Evolutionary conservation across 306 rosid species (phyloP).

Genomic region (Biancaea sappan): DNA sequence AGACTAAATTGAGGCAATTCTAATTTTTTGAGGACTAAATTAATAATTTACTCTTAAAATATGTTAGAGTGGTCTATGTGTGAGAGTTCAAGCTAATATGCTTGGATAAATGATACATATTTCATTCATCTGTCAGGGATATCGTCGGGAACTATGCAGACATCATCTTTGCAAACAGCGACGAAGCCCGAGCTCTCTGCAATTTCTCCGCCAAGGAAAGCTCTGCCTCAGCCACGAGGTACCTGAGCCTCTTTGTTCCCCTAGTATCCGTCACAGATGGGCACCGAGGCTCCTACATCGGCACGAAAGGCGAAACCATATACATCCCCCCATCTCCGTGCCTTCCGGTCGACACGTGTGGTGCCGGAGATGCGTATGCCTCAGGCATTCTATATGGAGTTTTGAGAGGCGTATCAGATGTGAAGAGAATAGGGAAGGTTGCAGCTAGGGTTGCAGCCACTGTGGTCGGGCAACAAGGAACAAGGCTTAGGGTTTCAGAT

Average conservation of each 20-base stretch:
- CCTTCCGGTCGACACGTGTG: constrained; percentile 88
- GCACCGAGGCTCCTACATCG: constrained; percentile 76
- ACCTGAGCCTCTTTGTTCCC: constrained; percentile 89
- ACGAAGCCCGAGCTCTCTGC: constrained; percentile 85
- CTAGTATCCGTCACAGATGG: constrained; percentile 90
- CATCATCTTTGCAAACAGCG: constrained; percentile 79
- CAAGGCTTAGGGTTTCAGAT: constrained; percentile 78
- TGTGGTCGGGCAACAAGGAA: constrained; percentile 94
- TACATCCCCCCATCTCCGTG: constrained; percentile 90
- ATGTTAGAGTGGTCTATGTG: too few species aligned
- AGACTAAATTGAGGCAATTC: too few species aligned
- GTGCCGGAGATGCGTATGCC: constrained; percentile 98
- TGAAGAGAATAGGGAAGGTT: constrained; percentile 75
- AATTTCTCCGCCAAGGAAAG: constrained; percentile 65
- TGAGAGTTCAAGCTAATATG: background rate
- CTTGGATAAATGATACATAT: background rate
- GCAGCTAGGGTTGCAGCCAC: constrained; percentile 89
- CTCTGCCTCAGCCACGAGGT: constrained; percentile 63
- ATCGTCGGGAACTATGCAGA: constrained; percentile 73
- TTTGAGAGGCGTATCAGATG: constrained; percentile 65
- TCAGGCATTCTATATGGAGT: constrained; percentile 81
- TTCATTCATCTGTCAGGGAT: constrained; percentile 64
- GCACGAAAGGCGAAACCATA: constrained; percentile 84
- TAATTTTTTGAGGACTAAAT: too few species aligned
- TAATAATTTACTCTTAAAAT: too few species aligned